These are phyloP conservation scores for Lyophyllum semitale DNA, from an alignment of 768 basidiomycete species.

Conservation along the genomic window DNA sequence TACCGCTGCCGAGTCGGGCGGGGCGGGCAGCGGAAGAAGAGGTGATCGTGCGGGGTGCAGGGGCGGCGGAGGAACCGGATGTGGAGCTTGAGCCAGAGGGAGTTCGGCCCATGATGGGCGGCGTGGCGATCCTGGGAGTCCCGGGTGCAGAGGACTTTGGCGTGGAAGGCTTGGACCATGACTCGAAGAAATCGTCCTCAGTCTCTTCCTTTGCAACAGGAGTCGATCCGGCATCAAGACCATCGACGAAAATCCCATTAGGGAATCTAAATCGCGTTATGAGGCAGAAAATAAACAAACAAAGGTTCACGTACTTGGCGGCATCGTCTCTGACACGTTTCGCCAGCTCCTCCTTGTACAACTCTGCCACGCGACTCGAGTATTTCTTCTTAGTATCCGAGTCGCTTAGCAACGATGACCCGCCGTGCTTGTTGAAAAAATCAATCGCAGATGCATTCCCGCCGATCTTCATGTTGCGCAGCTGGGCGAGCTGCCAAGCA, in stretches of 20 bases:
- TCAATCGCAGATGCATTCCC: slow-evolving; percentile 87
- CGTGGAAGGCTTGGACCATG: slow-evolving; percentile 87
- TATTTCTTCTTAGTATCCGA: slow-evolving; percentile 90
- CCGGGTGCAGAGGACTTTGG: slow-evolving; percentile 55
- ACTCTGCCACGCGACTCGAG: slow-evolving; percentile 74
- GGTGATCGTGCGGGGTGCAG: slow-evolving; percentile 61
- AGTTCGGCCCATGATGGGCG: slow-evolving; percentile 62
- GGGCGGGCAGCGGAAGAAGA: slow-evolving; percentile 62
- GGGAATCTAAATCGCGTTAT: slow-evolving; percentile 58
- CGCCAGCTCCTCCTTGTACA: slow-evolving; percentile 92
- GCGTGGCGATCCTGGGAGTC: slow-evolving; percentile 50
- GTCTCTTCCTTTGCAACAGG: slow-evolving; percentile 43
- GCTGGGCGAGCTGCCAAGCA: slow-evolving; percentile 86
- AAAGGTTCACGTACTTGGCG: slow-evolving; percentile 48
- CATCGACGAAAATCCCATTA: slow-evolving; percentile 78
- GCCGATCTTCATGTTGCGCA: slow-evolving; percentile 95
- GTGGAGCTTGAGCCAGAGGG: slow-evolving; percentile 36
- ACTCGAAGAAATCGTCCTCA: slow-evolving; percentile 95
- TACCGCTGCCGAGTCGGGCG: slow-evolving; percentile 36
- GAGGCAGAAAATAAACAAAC: background rate
- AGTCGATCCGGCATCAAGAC: slow-evolving; percentile 51
- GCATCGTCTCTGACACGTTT: slow-evolving; percentile 78
- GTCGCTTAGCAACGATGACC: slow-evolving; percentile 65
- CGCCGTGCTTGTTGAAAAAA: slow-evolving; percentile 90
- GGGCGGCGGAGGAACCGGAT: slow-evolving; percentile 27